A percentile compares a stretch with the other conserved stretches of the same genome.
Conservation (phyloP, 768 basidiomycete genomes). For the Tricholoma furcatifolium region DNA sequence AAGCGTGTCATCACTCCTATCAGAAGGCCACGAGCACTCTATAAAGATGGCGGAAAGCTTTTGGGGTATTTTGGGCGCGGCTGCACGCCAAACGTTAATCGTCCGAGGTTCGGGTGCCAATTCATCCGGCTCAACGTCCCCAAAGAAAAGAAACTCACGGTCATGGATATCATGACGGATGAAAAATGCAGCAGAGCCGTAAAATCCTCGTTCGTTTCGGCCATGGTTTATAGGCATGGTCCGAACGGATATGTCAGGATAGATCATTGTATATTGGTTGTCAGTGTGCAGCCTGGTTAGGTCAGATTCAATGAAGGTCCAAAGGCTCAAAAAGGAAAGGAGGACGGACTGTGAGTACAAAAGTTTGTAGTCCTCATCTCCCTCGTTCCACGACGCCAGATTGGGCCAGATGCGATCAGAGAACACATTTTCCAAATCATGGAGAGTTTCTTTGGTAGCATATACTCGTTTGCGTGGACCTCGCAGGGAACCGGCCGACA, state of each 20-base stretch:
- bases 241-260: constrained; percentile 58
- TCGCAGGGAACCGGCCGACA: constrained; percentile 76
- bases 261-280: constrained; percentile 50
- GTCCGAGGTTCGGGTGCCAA: constrained; percentile 60
- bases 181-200: constrained; percentile 86
- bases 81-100: constrained; percentile 74
- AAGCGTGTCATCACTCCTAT: constrained; percentile 62
- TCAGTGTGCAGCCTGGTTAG: constrained; percentile 47
- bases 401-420: constrained; percentile 83
- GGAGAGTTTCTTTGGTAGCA: constrained; percentile 57
- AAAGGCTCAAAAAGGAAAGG: background rate
- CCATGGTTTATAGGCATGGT: constrained; percentile 77
- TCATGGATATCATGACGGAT: constrained; percentile 60
- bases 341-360: constrained; percentile 62
- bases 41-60: constrained; percentile 82
- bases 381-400: constrained; percentile 71
- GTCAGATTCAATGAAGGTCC: constrained; percentile 6
- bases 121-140: constrained; percentile 88
- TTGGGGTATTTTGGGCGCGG: constrained; percentile 73
- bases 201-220: constrained; percentile 48
- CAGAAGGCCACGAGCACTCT: constrained; percentile 88
- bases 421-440: constrained; percentile 72
- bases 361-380: constrained; percentile 57
- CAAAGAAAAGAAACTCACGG: constrained; percentile 88
- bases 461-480: constrained; percentile 64